Evolutionary conservation across 1,284 basidiomycete genomes (phyloP), one percentile per base, ranked within the genome.

Genomic region (Pseudozyma tsukubaensis): DNA sequence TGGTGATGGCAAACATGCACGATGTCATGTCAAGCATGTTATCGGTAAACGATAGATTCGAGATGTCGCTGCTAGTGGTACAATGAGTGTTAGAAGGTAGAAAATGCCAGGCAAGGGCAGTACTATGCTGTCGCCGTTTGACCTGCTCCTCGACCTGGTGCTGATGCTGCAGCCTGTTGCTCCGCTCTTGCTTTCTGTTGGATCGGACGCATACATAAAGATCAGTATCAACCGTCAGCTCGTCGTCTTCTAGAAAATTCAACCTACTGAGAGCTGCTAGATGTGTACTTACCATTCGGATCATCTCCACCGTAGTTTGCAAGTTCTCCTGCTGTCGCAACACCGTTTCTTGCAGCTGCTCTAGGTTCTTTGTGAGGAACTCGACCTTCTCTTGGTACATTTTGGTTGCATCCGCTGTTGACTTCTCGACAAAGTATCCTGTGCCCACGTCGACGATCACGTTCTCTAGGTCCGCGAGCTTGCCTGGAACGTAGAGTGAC

Each of bases 371-470:
- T 7, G 66, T 71, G 8, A 84, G 70, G 53, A 78, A 84, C 32
- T 76, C 74, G 13, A 83, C 68, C 59, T 81, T 81, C 35, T 79
- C 77, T 37, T 71, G 40, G 44, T 83, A 84, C 59, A 82, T 73
- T 24, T 78, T 72, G 45, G 62, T 72, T 9, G 82, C 82, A 18
- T 78, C 79, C 12, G 69, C 45, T 18, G 79, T 80, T 21, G 76
- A 71, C 77, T 97, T 98, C 85, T 93, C 91, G 18, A 99, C 91
- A 81, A 92, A 98, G 86, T 97, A 99, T 0, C 96, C 96, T 0
- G 96, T 98, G 2, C 96, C 96, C 35, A 99, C 89, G 84, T 99
- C 96, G 18, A 99, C 90, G 64, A 98, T 91, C 50, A 99, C 94
- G 74, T 93, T 89, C 51, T 94, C 91, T 1, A 89, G 85, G 82